phyloP scores from a whole-genome alignment of 768 basidiomycete genomes.

The Hortiboletus flavorubellus region DNA sequence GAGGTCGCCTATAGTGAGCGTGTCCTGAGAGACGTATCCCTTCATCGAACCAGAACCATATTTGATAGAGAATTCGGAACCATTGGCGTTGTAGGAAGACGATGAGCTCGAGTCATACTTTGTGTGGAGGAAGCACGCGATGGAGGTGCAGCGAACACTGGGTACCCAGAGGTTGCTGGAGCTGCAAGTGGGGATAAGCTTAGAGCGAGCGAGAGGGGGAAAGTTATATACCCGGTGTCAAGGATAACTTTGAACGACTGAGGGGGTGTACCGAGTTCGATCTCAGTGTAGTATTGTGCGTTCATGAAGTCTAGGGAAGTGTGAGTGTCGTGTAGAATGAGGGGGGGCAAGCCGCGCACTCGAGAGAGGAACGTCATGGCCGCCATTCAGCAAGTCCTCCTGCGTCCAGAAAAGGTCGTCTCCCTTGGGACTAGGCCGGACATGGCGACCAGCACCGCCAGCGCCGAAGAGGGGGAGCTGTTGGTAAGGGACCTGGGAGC shows the following conservation, averaged over 20 bases:
- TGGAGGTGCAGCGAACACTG: constrained; percentile 73
- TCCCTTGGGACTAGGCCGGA: constrained; percentile 45
- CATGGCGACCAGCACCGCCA: constrained; percentile 66
- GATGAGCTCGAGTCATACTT: constrained; percentile 86
- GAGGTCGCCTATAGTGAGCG: constrained; percentile 78
- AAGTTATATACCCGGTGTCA: constrained; percentile 71
- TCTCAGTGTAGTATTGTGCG: constrained; percentile 94
- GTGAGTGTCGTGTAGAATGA: neutral
- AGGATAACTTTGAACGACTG: constrained; percentile 93
- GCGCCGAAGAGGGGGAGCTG: constrained; percentile 68
- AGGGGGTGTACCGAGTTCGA: constrained; percentile 77
- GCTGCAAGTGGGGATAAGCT: constrained; percentile 34
- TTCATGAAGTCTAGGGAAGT: constrained; percentile 83
- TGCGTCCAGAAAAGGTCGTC: constrained; percentile 82
- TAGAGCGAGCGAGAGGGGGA: constrained; percentile 18
- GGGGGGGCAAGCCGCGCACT: constrained; percentile 36
- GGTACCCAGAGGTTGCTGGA: constrained; percentile 97
- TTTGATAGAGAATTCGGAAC: constrained; percentile 81
- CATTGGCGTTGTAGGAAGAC: constrained; percentile 86
- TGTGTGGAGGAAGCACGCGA: constrained; percentile 90
- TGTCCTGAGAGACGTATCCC: constrained; percentile 89
- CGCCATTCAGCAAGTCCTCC: constrained; percentile 62
- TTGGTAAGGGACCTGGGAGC: constrained; percentile 41
- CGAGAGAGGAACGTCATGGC: constrained; percentile 83
- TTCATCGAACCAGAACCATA: constrained; percentile 98